Percentiles rank a stretch among this genome's conserved stretches.
Conservation (phyloP, 495 filamentous ascomycete genomes). For the Hypoxylon rickii region DNA sequence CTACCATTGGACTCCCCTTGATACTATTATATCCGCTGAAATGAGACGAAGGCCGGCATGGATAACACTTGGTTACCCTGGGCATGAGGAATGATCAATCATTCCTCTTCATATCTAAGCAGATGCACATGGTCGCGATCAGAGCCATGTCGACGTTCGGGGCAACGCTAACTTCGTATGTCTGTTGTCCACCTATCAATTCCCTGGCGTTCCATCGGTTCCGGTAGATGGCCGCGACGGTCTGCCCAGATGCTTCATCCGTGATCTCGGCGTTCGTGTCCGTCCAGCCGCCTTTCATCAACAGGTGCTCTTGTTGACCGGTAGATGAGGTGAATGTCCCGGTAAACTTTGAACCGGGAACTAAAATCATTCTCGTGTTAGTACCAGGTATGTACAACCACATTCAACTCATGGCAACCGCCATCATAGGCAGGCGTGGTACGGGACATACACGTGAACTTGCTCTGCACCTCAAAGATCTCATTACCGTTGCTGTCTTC, state of each 20-base stretch:
- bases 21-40: neutral
- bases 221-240: slow-evolving; percentile 60
- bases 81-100: too few species aligned
- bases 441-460: slow-evolving; percentile 49
- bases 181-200: slow-evolving; percentile 61
- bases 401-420: too few species aligned
- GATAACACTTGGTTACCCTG: neutral
- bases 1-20: too few species aligned
- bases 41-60: neutral
- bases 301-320: slow-evolving; percentile 39
- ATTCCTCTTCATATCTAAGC: slow-evolving; percentile 65
- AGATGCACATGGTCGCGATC: slow-evolving; percentile 64
- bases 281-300: slow-evolving; percentile 56
- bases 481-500: slow-evolving; percentile 47
- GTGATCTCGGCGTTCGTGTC: slow-evolving; percentile 54
- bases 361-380: slow-evolving; percentile 32
- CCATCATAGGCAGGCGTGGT: neutral
- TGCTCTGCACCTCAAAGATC: slow-evolving; percentile 57
- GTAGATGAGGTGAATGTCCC: slow-evolving; percentile 51
- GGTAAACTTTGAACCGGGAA: slow-evolving; percentile 51
- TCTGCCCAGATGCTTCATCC: slow-evolving; percentile 44
- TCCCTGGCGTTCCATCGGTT: slow-evolving; percentile 59
- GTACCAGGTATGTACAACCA: neutral
- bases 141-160: slow-evolving; percentile 63
- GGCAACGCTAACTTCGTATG: slow-evolving; percentile 63